Evolutionary conservation across 148 eudicot genomes (phyloP).

Genomic region (Rhododendron mucronatum): DNA sequence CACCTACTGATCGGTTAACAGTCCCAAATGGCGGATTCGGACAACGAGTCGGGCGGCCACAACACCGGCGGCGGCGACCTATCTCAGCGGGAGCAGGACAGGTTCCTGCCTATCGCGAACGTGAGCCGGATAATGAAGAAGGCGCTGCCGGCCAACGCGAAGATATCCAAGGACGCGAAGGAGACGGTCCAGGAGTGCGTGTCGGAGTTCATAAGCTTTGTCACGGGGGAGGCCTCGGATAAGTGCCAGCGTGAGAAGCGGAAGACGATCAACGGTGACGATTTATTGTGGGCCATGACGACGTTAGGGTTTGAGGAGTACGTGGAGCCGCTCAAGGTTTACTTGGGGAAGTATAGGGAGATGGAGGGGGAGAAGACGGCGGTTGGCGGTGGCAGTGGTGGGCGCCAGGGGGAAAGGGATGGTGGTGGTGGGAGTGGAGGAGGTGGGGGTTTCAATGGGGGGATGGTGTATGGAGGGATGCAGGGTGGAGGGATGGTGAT

Average conservation of each 20-base stretch:
- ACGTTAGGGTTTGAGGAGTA: constrained; percentile 16
- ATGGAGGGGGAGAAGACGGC: constrained; percentile 12
- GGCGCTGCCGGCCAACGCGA: constrained; percentile 14
- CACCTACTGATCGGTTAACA: background rate
- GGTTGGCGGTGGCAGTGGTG: background rate
- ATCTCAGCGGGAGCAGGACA: constrained; percentile 10
- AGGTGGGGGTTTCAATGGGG: constrained; percentile 3
- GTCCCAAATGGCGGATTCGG: constrained; percentile 12
- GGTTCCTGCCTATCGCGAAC: constrained; percentile 18
- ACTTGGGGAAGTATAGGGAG: constrained; percentile 14
- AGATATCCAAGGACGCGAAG: constrained; percentile 17
- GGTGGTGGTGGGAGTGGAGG: constrained; percentile 3
- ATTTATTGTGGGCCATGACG: constrained; percentile 15
- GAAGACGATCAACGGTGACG: constrained; percentile 19
- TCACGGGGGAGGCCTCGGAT: constrained; percentile 14
- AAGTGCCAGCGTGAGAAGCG: constrained; percentile 18
- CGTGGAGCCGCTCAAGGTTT: constrained; percentile 14
- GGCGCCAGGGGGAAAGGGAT: constrained; percentile 6
- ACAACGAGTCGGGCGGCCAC: constrained; percentile 15
- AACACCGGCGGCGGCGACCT: constrained; percentile 1
- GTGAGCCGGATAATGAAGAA: constrained; percentile 18
- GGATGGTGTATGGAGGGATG: constrained; percentile 8
- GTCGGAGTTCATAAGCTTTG: constrained; percentile 18
- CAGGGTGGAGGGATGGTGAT: constrained; percentile 11
- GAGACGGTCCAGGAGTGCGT: constrained; percentile 19